Conservation (phyloP, 2,329 filamentous ascomycete species). For the Penicillium sp. region DNA sequence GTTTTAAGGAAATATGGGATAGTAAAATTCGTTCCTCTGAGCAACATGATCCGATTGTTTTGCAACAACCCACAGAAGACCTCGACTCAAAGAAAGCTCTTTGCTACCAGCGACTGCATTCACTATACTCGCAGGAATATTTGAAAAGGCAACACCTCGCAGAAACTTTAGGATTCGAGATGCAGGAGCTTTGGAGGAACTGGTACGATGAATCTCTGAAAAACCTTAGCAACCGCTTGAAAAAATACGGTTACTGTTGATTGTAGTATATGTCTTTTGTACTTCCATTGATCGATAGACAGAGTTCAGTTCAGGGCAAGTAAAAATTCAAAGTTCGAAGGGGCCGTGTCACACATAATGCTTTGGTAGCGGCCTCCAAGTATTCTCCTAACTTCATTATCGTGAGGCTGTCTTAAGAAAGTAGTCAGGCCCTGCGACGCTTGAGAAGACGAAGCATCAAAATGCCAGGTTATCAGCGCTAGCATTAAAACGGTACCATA, state of each 20-base stretch:
- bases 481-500: no score
- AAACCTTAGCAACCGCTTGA: background rate
- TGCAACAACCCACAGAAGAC: background rate
- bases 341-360: background rate
- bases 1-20: background rate
- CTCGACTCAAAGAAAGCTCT: constrained; percentile 4
- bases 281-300: background rate
- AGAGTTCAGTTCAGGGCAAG: background rate
- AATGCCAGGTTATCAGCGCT: no score
- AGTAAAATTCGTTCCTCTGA: background rate
- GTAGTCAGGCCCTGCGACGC: background rate
- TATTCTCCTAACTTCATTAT: background rate
- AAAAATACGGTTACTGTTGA: background rate
- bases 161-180: background rate
- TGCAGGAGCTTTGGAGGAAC: background rate
- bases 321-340: background rate
- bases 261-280: background rate
- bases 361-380: background rate
- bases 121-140: background rate
- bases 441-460: no score
- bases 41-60: constrained; percentile 1
- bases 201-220: background rate
- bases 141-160: background rate
- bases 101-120: background rate
- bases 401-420: background rate